These are phyloP conservation scores for Rutstroemia sp. DNA, from an alignment of 2,329 filamentous ascomycete species.

Conservation along the genomic window DNA sequence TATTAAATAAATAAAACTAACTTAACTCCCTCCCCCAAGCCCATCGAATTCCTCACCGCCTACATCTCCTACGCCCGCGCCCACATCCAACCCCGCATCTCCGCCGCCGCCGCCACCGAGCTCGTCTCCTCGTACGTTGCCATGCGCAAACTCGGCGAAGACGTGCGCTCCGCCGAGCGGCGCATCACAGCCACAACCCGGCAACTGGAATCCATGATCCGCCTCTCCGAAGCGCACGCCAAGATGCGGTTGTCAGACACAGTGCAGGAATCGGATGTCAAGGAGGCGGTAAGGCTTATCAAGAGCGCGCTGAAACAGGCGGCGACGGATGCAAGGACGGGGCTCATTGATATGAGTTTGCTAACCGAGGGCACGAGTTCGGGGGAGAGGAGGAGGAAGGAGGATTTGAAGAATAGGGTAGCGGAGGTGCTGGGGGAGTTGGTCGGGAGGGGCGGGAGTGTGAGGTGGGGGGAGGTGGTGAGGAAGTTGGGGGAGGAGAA, in stretches of 20 bases:
- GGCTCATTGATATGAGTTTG: slow-evolving; percentile 93
- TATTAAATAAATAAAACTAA: not conserved
- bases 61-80: slow-evolving; percentile 96
- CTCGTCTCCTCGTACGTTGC: slow-evolving; percentile 84
- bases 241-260: slow-evolving; percentile 83
- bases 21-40: slow-evolving; percentile 38
- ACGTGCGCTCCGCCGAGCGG: slow-evolving; percentile 81
- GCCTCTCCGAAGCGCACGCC: slow-evolving; percentile 89
- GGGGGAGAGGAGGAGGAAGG: slow-evolving; percentile 73
- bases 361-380: slow-evolving; percentile 90
- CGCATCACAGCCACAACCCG: slow-evolving; percentile 96
- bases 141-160: slow-evolving; percentile 89
- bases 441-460: slow-evolving; percentile 57
- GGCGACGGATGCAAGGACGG: slow-evolving; percentile 85
- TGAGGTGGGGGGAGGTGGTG: slow-evolving; percentile 72
- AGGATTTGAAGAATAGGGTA: slow-evolving; percentile 77
- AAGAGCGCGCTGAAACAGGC: slow-evolving; percentile 92
- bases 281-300: slow-evolving; percentile 87
- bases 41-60: slow-evolving; percentile 88
- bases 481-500: slow-evolving; percentile 65
- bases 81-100: slow-evolving; percentile 76
- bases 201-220: slow-evolving; percentile 97
- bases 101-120: slow-evolving; percentile 70
- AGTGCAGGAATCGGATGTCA: slow-evolving; percentile 76
- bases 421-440: slow-evolving; percentile 74